Evolutionary conservation across 331 rosid species (phyloP).

Genomic region (Pyrus hybrid): DNA sequence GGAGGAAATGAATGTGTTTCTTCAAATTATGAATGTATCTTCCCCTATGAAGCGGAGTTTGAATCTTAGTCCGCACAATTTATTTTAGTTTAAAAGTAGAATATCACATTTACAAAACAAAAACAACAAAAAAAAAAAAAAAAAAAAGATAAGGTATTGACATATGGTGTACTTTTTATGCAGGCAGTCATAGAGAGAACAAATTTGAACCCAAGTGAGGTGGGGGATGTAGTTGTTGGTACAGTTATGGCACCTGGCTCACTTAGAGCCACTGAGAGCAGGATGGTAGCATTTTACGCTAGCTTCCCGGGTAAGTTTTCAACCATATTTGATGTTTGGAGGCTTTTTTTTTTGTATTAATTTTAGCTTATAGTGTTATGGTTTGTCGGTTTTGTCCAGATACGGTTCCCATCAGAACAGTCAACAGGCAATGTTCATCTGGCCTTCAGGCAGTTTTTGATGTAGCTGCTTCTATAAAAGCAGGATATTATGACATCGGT

Average conservation of each 20-base stretch:
- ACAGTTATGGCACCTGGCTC: conserved; percentile 88
- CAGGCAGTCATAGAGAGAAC: conserved; percentile 80
- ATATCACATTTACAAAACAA: too few relatives aligned
- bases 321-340: neutral
- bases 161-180: neutral
- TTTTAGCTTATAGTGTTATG: conserved; percentile 3
- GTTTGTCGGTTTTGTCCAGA: conserved; percentile 34
- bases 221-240: conserved; percentile 88
- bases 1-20: neutral
- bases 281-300: conserved; percentile 89
- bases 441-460: conserved; percentile 94
- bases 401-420: conserved; percentile 70
- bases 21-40: neutral
- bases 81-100: too few relatives aligned
- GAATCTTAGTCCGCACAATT: too few relatives aligned
- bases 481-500: conserved; percentile 82
- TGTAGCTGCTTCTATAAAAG: conserved; percentile 82
- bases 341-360: neutral
- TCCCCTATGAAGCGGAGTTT: too few relatives aligned
- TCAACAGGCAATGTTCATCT: conserved; percentile 88
- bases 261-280: conserved; percentile 72
- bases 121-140: too few relatives aligned
- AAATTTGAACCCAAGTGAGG: conserved; percentile 64
- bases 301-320: too few relatives aligned
- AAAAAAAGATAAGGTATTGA: too few relatives aligned